Percentiles rank a stretch among this genome's conserved stretches.
Evolutionary conservation across 805 yeast genomes (phyloP).

Genomic region (Saccharomyces kudriavzevii): DNA sequence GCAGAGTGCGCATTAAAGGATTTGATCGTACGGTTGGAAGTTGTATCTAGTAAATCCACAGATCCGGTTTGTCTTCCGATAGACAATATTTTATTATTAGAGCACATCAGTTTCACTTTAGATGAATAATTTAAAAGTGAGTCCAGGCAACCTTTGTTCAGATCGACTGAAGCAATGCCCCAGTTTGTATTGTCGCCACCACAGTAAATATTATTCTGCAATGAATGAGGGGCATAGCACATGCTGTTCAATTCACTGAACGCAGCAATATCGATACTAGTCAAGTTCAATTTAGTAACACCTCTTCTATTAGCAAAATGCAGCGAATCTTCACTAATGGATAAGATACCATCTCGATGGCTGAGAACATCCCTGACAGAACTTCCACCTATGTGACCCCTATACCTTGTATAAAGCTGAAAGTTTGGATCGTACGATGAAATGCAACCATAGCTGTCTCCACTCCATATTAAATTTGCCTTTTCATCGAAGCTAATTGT

Average conservation of each 20-base stretch:
- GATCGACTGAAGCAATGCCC: conserved; percentile 37
- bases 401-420: conserved; percentile 49
- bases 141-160: conserved; percentile 32
- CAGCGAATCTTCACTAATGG: conserved; percentile 45
- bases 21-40: conserved; percentile 39
- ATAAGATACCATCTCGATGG: conserved; percentile 49
- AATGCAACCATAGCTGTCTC: conserved; percentile 51
- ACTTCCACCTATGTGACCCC: conserved; percentile 38
- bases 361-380: conserved; percentile 47
- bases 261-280: conserved; percentile 26
- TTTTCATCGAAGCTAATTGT: conserved; percentile 52
- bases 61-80: conserved; percentile 54
- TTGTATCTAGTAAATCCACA: conserved; percentile 57
- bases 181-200: conserved; percentile 31
- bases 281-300: conserved; percentile 32
- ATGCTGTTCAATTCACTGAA: conserved; percentile 33
- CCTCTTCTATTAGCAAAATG: conserved; percentile 54
- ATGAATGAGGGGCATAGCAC: conserved; percentile 33
- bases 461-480: conserved; percentile 80
- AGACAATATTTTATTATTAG: conserved; percentile 46
- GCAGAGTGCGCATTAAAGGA: conserved; percentile 55
- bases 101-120: conserved; percentile 40
- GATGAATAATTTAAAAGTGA: conserved; percentile 37
- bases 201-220: conserved; percentile 38
- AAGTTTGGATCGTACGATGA: conserved; percentile 41